Conservation (phyloP, 169 alveolate species). For the Blepharisma undulans region DNA sequence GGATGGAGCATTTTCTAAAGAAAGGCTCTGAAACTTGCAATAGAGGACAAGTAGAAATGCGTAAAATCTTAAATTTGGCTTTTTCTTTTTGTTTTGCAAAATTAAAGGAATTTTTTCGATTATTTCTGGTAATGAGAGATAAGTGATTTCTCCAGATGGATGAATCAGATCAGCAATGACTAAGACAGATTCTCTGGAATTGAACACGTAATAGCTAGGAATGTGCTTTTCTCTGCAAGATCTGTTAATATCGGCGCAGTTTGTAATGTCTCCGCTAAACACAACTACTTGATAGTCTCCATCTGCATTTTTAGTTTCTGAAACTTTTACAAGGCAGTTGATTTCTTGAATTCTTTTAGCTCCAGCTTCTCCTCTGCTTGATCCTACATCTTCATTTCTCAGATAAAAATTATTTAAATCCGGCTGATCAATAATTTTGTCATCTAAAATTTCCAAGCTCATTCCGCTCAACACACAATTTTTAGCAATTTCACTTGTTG, state of each 20-base stretch:
- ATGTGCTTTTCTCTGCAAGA: background rate
- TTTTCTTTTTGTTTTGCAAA: background rate
- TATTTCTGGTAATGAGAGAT: background rate
- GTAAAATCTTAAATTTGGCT: background rate
- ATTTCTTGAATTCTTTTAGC: background rate
- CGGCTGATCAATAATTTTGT: background rate
- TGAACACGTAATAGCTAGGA: background rate
- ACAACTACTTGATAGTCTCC: background rate
- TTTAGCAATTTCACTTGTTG: background rate
- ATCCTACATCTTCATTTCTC: background rate
- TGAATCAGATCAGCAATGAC: slow-evolving; percentile 4
- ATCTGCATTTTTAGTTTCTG: background rate
- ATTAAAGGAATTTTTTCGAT: background rate
- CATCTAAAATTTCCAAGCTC: background rate
- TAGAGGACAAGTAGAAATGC: background rate
- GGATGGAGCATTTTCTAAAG: background rate
- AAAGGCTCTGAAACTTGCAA: background rate
- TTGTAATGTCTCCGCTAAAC: background rate
- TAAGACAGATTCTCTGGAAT: background rate
- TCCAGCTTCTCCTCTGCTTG: background rate
- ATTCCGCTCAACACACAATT: slow-evolving; percentile 8
- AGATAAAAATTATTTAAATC: background rate
- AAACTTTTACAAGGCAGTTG: background rate
- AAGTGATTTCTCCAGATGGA: background rate
- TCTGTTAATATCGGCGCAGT: background rate